Evolutionary conservation across 176 grass and related monocot genomes (phyloP), one percentile per base, ranked within the genome.

Genomic region (Metroxylon sagu): DNA sequence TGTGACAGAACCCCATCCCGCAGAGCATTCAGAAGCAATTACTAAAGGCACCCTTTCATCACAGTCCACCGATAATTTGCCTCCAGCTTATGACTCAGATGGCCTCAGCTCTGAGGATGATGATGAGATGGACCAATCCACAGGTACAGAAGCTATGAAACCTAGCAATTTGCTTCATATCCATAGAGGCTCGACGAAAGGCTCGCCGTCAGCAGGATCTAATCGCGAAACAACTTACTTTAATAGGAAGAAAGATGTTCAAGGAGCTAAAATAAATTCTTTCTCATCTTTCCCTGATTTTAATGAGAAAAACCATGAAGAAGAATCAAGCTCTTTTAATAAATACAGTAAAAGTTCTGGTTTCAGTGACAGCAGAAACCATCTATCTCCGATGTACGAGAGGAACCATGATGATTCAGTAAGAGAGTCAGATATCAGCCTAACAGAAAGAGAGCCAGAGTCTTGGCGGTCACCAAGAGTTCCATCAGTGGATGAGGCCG

Each of bases 51-150:
- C 63, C 50, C 25, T 62, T 14, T 69, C 48, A 5, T 58, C 77
- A 66, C 64, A 23, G 39, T 76, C 72, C 72, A 68, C 59, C 71
- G 68, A 82, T 71, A 73, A 60, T 61, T 17, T 57, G 4, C 50
- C 51, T 49, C 87, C 93, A 59, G 61, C 85, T 64, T 98, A 80
- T 74, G 93, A 98, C 64, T 98, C 87, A 49, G 78, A 97, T 80
- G 75, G 69, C 52, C 16, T 53, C 60, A 91, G 63, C 60, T 91
- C 87, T 30, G 81, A 89, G 25, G 62, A 28, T 19, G 72, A 85
- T 56, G 74, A 83, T 18, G 67, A 83, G 70, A 68, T 75, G 60
- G 19, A 26, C 21, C 72, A 68, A 49, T 8, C 52, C 19, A 60
- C 18, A 5, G 29, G 29, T 72, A 53, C 6, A 58, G 52, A 52